Base-by-base conservation (phyloP, 345 rosid species). In the Nasturtium officinale region DNA sequence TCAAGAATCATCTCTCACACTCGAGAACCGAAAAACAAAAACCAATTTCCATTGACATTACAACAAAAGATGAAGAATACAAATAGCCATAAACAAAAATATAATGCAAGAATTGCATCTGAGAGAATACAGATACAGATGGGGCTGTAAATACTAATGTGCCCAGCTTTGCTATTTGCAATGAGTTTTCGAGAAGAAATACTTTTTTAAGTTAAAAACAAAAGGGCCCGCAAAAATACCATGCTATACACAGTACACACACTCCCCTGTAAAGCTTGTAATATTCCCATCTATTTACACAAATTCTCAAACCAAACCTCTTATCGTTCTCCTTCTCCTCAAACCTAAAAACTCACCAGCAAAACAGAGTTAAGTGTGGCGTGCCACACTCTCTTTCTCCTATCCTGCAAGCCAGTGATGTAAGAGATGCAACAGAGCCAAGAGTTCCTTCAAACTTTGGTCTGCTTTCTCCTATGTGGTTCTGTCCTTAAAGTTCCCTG, bases 241-340 rank as follows among this genome's bases (percentile, higher is more conserved):
- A 61, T 75, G 53, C 79, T 75, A 65, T 69, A 75, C 79, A 75
- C 55, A 75, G 69, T 67, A 75, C 78, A 67, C 61, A 66, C 72
- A 60, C 21, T 32, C 56, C 69, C 63, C 79, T 75, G 74, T 75
- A 68, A 75, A 68, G 38, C 69, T 68, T 68, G 64, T 68, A 75
- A 60, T 67, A 67, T 60, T 75, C 33, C 69, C 48, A 52, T 68
- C 69, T 68, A 75, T 75, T 52, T 75, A 76, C 79, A 76, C 75
- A 69, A 68, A 69, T 68, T 76, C 70, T 61, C 79, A 75, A 75
- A 62, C 75, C 70, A 76, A 69, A 69, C 75, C 70, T 54, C 71
- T 46, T 61, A 43, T 65, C 57, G 43, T 47, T 64, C 56, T 32
- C 23, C 54, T 50, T 52, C 68, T 72, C 47, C 52, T 61, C 61